Evolutionary conservation across 2,329 filamentous ascomycete genomes (phyloP).

Genomic region (Fusarium nygamai): DNA sequence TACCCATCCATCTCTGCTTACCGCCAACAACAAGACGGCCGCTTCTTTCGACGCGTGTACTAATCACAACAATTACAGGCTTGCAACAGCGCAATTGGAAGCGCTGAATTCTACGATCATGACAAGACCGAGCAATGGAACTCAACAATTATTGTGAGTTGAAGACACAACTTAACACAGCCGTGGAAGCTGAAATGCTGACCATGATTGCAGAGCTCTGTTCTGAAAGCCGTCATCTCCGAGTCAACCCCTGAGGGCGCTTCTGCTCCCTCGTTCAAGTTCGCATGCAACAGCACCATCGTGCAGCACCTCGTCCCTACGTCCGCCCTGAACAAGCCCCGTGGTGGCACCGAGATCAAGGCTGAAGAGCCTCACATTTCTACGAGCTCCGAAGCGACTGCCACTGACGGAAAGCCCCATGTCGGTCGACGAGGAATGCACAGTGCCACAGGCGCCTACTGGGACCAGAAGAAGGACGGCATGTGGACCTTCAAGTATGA

Average conservation of each 20-base stretch:
- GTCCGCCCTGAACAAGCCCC: constrained; percentile 69
- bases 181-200: constrained; percentile 14
- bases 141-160: constrained; percentile 83
- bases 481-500: constrained; percentile 93
- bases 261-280: constrained; percentile 80
- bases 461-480: constrained; percentile 90
- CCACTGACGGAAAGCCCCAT: constrained; percentile 73
- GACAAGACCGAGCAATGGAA: constrained; percentile 89
- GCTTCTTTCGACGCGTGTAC: constrained; percentile 10
- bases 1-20: constrained; percentile 30
- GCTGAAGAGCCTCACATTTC: constrained; percentile 63
- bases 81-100: constrained; percentile 80
- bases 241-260: constrained; percentile 71
- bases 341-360: constrained; percentile 59
- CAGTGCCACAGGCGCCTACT: constrained; percentile 84
- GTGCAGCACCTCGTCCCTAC: constrained; percentile 88
- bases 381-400: constrained; percentile 63
- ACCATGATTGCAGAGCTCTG: constrained; percentile 68
- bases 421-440: constrained; percentile 91
- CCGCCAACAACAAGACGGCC: constrained; percentile 22
- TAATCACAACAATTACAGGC: constrained; percentile 64
- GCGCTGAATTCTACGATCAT: constrained; percentile 86
- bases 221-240: constrained; percentile 80
- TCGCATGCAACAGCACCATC: constrained; percentile 97
- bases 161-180: constrained; percentile 9